phyloP scores from a whole-genome alignment of 371 early-diverging fungal species.

The Sporodiniella umbellata region DNA sequence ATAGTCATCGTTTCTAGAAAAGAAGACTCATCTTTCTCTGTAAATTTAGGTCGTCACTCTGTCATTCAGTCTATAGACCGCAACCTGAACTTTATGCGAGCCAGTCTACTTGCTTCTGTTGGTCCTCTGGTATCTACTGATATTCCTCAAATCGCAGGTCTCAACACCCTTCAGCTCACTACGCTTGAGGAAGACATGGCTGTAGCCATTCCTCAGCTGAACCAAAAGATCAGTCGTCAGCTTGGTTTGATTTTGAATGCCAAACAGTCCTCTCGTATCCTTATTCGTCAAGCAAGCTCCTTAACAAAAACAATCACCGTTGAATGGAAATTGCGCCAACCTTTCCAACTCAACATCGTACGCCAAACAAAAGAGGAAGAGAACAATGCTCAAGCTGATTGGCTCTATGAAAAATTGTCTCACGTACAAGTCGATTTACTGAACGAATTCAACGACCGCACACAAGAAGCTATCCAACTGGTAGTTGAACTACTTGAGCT shows the following conservation, averaged over 20 bases:
- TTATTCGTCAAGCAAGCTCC: constrained; percentile 23
- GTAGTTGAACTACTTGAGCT: no score
- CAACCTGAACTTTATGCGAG: constrained; percentile 30
- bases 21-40: background rate
- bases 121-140: constrained; percentile 26
- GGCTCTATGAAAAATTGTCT: constrained; percentile 15
- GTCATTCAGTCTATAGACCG: constrained; percentile 22
- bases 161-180: constrained; percentile 3
- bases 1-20: background rate
- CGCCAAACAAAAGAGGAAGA: constrained; percentile 10
- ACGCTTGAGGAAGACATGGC: background rate
- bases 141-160: constrained; percentile 14
- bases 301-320: constrained; percentile 12
- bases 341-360: constrained; percentile 23
- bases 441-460: constrained; percentile 22
- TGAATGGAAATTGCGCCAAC: constrained; percentile 28
- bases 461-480: constrained; percentile 14
- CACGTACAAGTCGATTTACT: constrained; percentile 13
- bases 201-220: constrained; percentile 4
- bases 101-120: constrained; percentile 27
- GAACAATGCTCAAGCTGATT: constrained; percentile 10
- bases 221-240: constrained; percentile 29
- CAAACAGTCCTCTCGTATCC: constrained; percentile 20
- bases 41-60: constrained; percentile 9
- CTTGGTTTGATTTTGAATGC: constrained; percentile 30